These are phyloP conservation scores for Candida golubevii DNA, from an alignment of 805 yeast genomes.

Conservation along the genomic window DNA sequence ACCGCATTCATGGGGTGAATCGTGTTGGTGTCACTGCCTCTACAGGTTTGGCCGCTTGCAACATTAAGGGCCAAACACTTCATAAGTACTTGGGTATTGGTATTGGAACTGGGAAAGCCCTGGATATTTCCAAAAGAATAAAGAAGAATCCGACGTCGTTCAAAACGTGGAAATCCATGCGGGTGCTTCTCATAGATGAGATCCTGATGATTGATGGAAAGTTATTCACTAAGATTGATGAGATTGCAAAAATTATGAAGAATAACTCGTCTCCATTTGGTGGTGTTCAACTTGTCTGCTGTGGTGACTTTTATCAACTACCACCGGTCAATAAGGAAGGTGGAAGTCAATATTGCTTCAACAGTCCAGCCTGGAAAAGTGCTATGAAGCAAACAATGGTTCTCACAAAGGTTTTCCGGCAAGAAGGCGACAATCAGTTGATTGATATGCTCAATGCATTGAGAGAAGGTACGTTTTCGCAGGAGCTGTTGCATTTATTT, in stretches of 20 bases:
- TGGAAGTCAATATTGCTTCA: conserved; percentile 54
- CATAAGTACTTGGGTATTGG: conserved; percentile 81
- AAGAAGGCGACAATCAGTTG: conserved; percentile 66
- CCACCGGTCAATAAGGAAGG: conserved; percentile 60
- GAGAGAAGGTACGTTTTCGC: conserved; percentile 57
- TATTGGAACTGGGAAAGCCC: conserved; percentile 53
- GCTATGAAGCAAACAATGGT: conserved; percentile 55
- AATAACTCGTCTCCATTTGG: conserved; percentile 58
- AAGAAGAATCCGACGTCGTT: conserved; percentile 46
- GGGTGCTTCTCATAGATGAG: conserved; percentile 71
- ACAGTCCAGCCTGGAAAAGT: conserved; percentile 56
- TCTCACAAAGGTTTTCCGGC: conserved; percentile 66
- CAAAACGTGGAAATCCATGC: conserved; percentile 51
- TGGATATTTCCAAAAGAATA: conserved; percentile 47
- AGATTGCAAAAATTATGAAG: conserved; percentile 51
- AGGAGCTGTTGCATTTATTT: conserved; percentile 47
- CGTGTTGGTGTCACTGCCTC: conserved; percentile 77
- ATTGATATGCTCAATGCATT: conserved; percentile 73
- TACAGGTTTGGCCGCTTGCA: conserved; percentile 80
- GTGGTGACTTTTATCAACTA: conserved; percentile 80
- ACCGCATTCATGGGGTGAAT: conserved; percentile 34
- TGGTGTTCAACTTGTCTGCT: conserved; percentile 69
- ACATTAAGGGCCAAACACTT: conserved; percentile 73
- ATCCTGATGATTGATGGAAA: conserved; percentile 76
- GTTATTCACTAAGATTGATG: conserved; percentile 59